Percentiles rank a stretch among this genome's conserved stretches.
These are phyloP conservation scores for Saccharomycopsis amapae DNA, from an alignment of 805 yeast genomes.

Conservation along the genomic window DNA sequence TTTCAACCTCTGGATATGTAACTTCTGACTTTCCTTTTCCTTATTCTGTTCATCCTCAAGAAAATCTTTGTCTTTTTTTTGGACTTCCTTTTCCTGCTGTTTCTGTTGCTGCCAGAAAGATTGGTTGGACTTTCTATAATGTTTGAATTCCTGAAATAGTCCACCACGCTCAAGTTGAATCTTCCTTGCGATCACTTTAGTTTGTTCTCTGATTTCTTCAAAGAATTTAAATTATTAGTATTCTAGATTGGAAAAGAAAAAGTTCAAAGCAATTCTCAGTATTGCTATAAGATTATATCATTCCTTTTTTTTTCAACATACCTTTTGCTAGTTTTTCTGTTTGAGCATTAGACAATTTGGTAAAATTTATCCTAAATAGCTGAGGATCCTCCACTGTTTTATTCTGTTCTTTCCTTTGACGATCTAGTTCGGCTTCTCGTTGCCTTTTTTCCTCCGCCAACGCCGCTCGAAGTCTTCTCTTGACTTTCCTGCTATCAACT, in stretches of 20 bases:
- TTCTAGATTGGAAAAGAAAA: no score
- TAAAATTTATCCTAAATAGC: slow-evolving; percentile 5
- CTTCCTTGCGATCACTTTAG: background rate
- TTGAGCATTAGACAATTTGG: slow-evolving; percentile 4
- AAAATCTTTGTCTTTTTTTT: background rate
- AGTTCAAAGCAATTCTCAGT: no score
- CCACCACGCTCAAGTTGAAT: slow-evolving; percentile 10
- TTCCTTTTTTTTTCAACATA: no score
- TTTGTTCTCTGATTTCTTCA: slow-evolving; percentile 2
- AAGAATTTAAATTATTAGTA: no score
- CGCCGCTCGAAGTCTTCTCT: slow-evolving; percentile 1
- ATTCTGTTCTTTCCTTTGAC: background rate
- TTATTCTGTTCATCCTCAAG: background rate
- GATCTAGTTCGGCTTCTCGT: background rate
- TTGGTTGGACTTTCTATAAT: background rate
- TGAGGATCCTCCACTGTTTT: background rate
- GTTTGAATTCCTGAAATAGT: slow-evolving; percentile 6
- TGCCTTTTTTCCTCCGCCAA: background rate
- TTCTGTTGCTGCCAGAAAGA: background rate
- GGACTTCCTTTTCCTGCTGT: background rate
- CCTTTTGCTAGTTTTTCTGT: slow-evolving; percentile 3
- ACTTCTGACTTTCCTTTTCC: background rate
- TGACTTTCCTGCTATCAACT: slow-evolving; percentile 10
- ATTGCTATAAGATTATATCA: no score
- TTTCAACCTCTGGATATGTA: background rate